Conservation (phyloP, 1,284 basidiomycete genomes). For the Sporisorium exsertum region DNA sequence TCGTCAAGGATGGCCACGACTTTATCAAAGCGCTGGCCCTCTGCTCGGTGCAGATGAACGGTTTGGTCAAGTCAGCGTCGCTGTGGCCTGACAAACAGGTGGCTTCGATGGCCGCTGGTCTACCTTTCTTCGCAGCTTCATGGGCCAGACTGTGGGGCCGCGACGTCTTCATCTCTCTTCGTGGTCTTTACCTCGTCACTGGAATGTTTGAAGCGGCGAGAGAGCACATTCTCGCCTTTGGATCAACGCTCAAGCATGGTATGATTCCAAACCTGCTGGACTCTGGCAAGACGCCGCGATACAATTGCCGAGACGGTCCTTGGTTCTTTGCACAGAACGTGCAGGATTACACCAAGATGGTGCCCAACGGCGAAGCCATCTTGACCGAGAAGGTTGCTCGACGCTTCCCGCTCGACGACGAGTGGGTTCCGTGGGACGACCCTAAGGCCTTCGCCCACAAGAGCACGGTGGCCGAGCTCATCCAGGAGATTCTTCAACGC, state of each 20-base stretch:
- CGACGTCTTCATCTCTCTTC: conserved; percentile 65
- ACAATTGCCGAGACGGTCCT: conserved; percentile 90
- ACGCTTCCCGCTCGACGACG: conserved; percentile 91
- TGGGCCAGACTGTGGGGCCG: conserved; percentile 66
- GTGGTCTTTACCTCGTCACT: conserved; percentile 65
- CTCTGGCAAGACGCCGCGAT: conserved; percentile 70
- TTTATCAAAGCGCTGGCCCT: conserved; percentile 61
- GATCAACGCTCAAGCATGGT: conserved; percentile 63
- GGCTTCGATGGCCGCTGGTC: conserved; percentile 65
- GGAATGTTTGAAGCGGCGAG: conserved; percentile 55
- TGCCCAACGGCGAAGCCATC: conserved; percentile 84
- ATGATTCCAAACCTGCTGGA: conserved; percentile 65
- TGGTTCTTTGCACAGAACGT: conserved; percentile 99
- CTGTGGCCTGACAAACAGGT: conserved; percentile 61
- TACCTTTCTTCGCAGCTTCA: conserved; percentile 63
- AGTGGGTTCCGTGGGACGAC: conserved; percentile 93
- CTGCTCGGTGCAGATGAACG: conserved; percentile 64
- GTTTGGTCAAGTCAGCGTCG: conserved; percentile 60
- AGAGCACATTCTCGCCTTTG: conserved; percentile 63
- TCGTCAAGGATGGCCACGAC: conserved; percentile 59
- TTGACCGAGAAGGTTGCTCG: conserved; percentile 85
- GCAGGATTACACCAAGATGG: conserved; percentile 88
- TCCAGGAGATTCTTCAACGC: conserved; percentile 94
- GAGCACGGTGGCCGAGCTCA: conserved; percentile 84
- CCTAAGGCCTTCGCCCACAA: conserved; percentile 74